Evolutionary conservation across 2,329 filamentous ascomycete species (phyloP), one percentile per base, ranked within the genome.

Genomic region (Beauveria scarabaeidicola): DNA sequence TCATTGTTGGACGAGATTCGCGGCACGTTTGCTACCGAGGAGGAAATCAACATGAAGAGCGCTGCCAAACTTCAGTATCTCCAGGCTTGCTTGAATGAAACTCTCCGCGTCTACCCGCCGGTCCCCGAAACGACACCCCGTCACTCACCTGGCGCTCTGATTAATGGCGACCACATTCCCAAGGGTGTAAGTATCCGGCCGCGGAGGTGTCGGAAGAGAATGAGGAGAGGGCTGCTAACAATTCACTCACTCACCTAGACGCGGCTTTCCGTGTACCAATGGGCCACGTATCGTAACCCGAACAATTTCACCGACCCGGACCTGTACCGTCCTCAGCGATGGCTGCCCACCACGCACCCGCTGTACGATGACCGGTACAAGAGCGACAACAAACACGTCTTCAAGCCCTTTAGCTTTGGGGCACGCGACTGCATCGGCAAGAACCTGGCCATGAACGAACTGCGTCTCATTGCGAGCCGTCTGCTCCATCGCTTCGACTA

Each of bases 251-350:
- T n/a, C n/a, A 36, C 3, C 40, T 3, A 55, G 52, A 55, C 52
- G 2, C 15, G 27, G 25, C 32, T 81, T 0, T 70, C 72, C 0
- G 69, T 80, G 1, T 72, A 74, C 47, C 77, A 81, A 40, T 78
- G 71, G 65, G 70, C 77, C 2, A 69, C 75, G n/a, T 76, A 76
- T 63, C 74, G 74, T 61, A 75, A 74, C 53, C 69, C 73, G 1
- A 65, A 68, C 10, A 71, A 78, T 63, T 83, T 80, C 65, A 69
- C 69, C 10, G 70, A 78, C 1, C 74, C 80, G 0, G 68, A 75
- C 23, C 66, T 65, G 0, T 84, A 75, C 64, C 70, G 69, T 5
- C 81, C 81, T 0, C 78, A 83, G 64, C 72, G 80, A 0, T 82
- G 77, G 71, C 62, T 69, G 6, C 38, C 64, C 0, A 13, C 53